Evolutionary conservation across 1,284 basidiomycete genomes (phyloP), one percentile per base, ranked within the genome.

Genomic region (Cutaneotrichosporon dermatis): DNA sequence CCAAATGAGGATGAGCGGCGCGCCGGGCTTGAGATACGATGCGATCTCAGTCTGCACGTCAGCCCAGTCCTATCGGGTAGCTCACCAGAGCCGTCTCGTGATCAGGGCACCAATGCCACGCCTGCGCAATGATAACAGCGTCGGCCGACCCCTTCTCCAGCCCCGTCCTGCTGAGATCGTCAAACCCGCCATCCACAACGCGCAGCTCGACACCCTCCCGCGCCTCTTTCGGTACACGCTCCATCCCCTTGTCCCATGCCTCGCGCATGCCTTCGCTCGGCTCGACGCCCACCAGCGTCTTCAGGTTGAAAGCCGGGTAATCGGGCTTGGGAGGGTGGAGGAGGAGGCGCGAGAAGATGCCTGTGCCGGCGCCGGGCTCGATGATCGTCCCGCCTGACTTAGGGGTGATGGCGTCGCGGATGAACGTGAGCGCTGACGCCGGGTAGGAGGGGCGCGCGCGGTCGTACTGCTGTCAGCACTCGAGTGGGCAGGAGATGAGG

Each of bases 391-490:
- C 15, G 6, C 42, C 39, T 5, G 12, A 11, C 15, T 35, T 4
- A 8, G 51, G 53, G 2, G 50, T 37, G 40, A 67, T 33, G 4
- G 42, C 7, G 37, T 25, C 46, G 54, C 70, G 65, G 58, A 81
- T 69, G 41, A 67, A 64, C 12, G 66, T 36, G 25, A 79, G 63
- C 6, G 78, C 72, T 8, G 57, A 25, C 6, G 75, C 54, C 2
- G 79, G 80, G 65, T 80, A 81, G 2, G 74, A 70, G 0, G 80
- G 80, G 25, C 80, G 69, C 0, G 75, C 76, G 39, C 73, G 66
- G 65, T 80, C 74, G 63, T 79, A 80, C 69, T 78, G 61, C 0
- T 16, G 51, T 54, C 36, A 58, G 48, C 37, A n/a, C n/a, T n/a
- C n/a, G n/a, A n/a, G n/a, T n/a, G n/a, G n/a, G n/a, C n/a, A n/a